Conservation (phyloP, 805 yeast genomes). For the Yarrowia sp. region DNA sequence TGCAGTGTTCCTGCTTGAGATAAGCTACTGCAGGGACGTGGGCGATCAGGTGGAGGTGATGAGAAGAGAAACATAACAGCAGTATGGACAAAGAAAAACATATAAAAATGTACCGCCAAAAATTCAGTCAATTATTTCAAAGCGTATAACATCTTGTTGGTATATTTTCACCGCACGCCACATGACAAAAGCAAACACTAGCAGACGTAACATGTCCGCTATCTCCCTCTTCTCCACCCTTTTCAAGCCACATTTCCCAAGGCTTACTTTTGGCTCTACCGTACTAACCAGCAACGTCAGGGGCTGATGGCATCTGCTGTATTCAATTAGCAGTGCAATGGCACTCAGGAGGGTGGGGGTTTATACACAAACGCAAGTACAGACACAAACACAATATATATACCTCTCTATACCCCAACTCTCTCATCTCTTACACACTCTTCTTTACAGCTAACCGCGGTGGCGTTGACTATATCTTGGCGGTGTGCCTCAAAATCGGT, state of each 20-base stretch:
- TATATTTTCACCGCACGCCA: background rate
- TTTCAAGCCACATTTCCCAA: background rate
- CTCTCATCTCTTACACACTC: background rate
- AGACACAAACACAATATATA: background rate
- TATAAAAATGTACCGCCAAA: background rate
- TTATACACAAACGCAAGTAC: background rate
- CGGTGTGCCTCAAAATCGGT: background rate
- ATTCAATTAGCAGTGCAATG: background rate
- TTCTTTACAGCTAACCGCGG: background rate
- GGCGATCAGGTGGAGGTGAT: background rate
- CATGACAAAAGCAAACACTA: background rate
- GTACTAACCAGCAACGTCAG: background rate
- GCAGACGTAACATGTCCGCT: slow-evolving; percentile 5
- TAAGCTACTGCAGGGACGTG: slow-evolving; percentile 8
- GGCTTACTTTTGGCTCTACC: background rate
- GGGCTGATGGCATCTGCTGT: background rate
- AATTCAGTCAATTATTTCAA: background rate
- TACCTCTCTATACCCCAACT: background rate
- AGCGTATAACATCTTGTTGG: background rate
- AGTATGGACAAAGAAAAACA: background rate
- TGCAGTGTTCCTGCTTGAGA: background rate
- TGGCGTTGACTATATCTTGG: background rate
- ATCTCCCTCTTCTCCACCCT: background rate
- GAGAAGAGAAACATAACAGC: background rate
- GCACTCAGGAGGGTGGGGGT: background rate